These are phyloP conservation scores for Fusarium pseudonygamai DNA, from an alignment of 2,329 filamentous ascomycete genomes.

Conservation along the genomic window DNA sequence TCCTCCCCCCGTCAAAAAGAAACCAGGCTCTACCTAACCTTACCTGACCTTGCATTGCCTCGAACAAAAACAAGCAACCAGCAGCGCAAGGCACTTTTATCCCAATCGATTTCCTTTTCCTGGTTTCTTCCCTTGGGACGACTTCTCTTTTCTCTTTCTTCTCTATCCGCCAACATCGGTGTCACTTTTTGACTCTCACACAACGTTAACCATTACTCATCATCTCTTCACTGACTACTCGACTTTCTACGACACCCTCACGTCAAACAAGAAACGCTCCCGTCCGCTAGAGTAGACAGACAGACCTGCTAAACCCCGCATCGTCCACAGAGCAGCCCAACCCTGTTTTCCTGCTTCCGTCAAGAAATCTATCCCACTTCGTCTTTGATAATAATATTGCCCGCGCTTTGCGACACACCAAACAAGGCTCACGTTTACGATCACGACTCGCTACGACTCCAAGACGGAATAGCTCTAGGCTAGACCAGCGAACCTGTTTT, in stretches of 20 bases:
- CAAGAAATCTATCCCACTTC: conserved; percentile 1
- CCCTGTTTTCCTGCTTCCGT: conserved; percentile 23
- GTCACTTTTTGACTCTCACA: conserved; percentile 11
- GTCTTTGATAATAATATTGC: conserved; percentile 19
- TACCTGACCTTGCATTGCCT: neutral
- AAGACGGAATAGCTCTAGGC: conserved; percentile 11
- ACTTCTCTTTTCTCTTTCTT: conserved; percentile 11
- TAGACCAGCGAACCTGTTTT: conserved; percentile 9
- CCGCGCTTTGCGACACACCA: conserved; percentile 27
- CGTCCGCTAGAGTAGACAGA: conserved; percentile 32
- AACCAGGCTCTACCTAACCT: conserved; percentile 35
- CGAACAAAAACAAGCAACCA: conserved; percentile 30
- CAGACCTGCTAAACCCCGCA: conserved; percentile 41
- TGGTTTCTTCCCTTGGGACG: conserved; percentile 19
- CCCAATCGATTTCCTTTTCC: conserved; percentile 31
- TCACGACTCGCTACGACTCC: conserved; percentile 31
- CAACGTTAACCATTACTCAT: neutral
- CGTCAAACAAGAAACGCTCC: conserved; percentile 24
- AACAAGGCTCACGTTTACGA: conserved; percentile 28
- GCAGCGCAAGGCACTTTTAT: conserved; percentile 30
- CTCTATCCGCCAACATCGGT: neutral
- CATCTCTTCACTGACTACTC: conserved; percentile 19
- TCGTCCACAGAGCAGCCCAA: conserved; percentile 21
- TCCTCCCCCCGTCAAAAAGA: conserved; percentile 36
- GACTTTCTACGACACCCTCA: conserved; percentile 29